These are phyloP conservation scores for Alternaria novae-zelandiae DNA, from an alignment of 2,329 filamentous ascomycete genomes.

Conservation along the genomic window DNA sequence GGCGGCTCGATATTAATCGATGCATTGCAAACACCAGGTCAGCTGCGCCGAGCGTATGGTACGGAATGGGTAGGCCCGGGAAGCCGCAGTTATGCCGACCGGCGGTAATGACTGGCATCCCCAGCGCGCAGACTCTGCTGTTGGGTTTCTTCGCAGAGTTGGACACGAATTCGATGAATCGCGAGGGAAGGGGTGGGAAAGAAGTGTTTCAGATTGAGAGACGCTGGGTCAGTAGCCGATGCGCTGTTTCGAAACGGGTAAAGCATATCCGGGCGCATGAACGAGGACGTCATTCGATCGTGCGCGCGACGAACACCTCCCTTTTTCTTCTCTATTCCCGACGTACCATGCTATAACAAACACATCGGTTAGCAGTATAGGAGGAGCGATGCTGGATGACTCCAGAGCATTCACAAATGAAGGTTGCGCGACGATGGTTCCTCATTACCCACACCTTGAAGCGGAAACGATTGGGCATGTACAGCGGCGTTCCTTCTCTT, in stretches of 20 bases:
- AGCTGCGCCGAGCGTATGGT: neutral
- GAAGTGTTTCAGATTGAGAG: neutral
- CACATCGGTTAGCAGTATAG: neutral
- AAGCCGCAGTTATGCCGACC: slow-evolving; percentile 5
- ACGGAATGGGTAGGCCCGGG: neutral
- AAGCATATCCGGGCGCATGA: neutral
- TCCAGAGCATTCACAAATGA: neutral
- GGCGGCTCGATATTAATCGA: slow-evolving; percentile 9
- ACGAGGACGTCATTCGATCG: slow-evolving; percentile 1
- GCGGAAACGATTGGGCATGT: neutral
- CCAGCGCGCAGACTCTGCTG: neutral
- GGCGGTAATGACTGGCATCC: neutral
- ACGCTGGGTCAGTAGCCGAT: neutral
- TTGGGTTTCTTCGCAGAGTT: neutral
- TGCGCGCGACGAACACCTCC: neutral
- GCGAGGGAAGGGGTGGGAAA: neutral
- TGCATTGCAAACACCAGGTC: neutral
- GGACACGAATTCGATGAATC: neutral
- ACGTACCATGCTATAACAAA: neutral
- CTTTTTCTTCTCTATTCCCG: neutral
- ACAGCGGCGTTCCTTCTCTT: neutral
- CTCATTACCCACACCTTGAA: neutral
- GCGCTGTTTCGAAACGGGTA: neutral
- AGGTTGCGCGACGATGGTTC: neutral
- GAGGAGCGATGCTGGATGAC: neutral